Evolutionary conservation across 1,284 basidiomycete species (phyloP), one percentile per base, ranked within the genome.

Genomic region (Leccinum ambiguum): DNA sequence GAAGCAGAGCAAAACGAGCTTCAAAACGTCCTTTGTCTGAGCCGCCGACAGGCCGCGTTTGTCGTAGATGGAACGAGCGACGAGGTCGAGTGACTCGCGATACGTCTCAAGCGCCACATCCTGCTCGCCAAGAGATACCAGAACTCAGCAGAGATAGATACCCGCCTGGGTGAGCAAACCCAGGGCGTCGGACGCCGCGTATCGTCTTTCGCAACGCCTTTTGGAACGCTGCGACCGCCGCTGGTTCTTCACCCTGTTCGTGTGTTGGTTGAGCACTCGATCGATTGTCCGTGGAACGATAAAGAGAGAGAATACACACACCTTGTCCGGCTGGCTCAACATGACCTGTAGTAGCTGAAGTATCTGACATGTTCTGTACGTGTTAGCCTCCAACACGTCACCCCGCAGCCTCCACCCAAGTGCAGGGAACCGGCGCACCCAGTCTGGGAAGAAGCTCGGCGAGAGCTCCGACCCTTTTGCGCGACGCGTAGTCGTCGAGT

Each of bases 21-120:
- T 96, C 67, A 94, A 77, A 14, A 94, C 77, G 36, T 94, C 92
- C 76, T 94, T 97, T 72, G 92, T 75, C 65, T 94, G 89, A 8
- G 85, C 77, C 2, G 90, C 81, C 33, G 87, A 91, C 64, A 92
- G 77, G 4, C 79, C 76, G 23, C 73, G 70, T 14, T 81, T 78
- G 23, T 84, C 80, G 3, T 80, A 74, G 73, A 86, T 86, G 8
- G 89, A 86, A 14, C 78, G 75, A 9, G 79, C 79, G 33, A 91
- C 75, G 60, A 85, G 76, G 30, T 81, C 79, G 60, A 87, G 80
- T 33, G 30, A 30, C 30, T 30, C 30, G 30, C 30, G 30, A 30
- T 30, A 30, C 30, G 30, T 30, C 30, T 30, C 30, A 30, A 30
- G 30, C 30, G 30, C 30, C 30, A 30, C 30, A 30, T 30, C 30